Conservation (phyloP, 306 rosid genomes). For the Sophora flavescens region DNA sequence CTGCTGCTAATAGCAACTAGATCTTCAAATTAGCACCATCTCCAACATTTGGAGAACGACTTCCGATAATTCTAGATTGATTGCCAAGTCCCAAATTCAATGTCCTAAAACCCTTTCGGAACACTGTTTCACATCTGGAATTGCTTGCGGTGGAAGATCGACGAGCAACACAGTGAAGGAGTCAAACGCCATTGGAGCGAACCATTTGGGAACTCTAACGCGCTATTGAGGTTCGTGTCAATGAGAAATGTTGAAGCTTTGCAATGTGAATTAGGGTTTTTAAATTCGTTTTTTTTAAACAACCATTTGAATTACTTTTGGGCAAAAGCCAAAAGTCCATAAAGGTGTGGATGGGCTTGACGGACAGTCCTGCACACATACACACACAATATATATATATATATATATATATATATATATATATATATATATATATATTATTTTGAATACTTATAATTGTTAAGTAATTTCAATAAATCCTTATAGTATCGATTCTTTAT, state of each 20-base stretch:
- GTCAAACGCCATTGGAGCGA: constrained; percentile 74
- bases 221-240: background rate
- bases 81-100: constrained; percentile 58
- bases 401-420: no score
- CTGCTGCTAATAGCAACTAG: constrained; percentile 58
- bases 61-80: constrained; percentile 51
- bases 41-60: constrained; percentile 46
- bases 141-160: constrained; percentile 52
- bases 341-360: no score
- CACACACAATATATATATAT: no score
- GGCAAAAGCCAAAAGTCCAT: no score
- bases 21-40: constrained; percentile 54
- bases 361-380: no score
- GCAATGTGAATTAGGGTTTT: background rate
- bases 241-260: background rate
- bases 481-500: no score
- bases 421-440: no score
- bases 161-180: constrained; percentile 59
- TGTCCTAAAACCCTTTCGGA: constrained; percentile 55
- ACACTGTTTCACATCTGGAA: constrained; percentile 53
- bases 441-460: no score
- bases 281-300: no score
- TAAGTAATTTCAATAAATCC: no score
- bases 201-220: constrained; percentile 57
- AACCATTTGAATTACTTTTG: no score